A percentile compares a stretch with the other conserved stretches of the same genome.
phyloP scores from a whole-genome alignment of 2,329 filamentous ascomycete species.

The Nigrospora osmanthi region DNA sequence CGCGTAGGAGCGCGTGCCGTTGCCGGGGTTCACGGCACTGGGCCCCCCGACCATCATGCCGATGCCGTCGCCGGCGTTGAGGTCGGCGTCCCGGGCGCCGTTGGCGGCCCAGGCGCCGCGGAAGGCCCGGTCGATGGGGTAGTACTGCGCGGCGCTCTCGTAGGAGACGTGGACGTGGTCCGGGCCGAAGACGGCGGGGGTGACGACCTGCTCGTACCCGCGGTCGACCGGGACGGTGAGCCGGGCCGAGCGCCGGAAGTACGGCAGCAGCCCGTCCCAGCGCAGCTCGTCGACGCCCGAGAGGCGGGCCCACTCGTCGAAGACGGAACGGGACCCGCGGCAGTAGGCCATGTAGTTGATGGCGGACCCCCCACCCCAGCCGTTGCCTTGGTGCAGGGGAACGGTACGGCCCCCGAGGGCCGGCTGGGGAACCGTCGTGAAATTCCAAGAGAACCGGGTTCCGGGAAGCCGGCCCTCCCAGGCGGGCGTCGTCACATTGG shows the following conservation, averaged over 20 bases:
- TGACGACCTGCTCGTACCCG: constrained; percentile 8
- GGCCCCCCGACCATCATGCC: constrained; percentile 8
- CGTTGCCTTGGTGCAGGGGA: constrained; percentile 1
- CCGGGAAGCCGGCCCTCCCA: too few relatives aligned
- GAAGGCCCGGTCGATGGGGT: neutral
- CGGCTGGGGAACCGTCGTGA: neutral
- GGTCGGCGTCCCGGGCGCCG: constrained; percentile 3
- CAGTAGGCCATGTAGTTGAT: constrained; percentile 21
- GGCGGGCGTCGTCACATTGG: too few relatives aligned
- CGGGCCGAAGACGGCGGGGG: constrained; percentile 4
- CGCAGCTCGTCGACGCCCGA: constrained; percentile 1
- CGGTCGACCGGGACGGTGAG: constrained; percentile 5
- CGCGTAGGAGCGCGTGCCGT: constrained; percentile 11
- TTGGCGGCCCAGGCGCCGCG: neutral
- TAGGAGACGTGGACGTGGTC: constrained; percentile 6
- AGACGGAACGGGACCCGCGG: constrained; percentile 5
- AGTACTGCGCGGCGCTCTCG: constrained; percentile 1
- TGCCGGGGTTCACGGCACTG: constrained; percentile 3
- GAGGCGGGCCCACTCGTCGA: constrained; percentile 7
- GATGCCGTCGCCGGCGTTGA: constrained; percentile 9
- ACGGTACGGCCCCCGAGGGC: neutral
- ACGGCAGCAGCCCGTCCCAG: neutral
- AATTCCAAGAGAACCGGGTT: neutral
- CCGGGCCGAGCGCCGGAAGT: constrained; percentile 8
- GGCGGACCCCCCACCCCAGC: constrained; percentile 18